Conservation (phyloP, 2,329 filamentous ascomycete species). For the Fusarium chuoi region DNA sequence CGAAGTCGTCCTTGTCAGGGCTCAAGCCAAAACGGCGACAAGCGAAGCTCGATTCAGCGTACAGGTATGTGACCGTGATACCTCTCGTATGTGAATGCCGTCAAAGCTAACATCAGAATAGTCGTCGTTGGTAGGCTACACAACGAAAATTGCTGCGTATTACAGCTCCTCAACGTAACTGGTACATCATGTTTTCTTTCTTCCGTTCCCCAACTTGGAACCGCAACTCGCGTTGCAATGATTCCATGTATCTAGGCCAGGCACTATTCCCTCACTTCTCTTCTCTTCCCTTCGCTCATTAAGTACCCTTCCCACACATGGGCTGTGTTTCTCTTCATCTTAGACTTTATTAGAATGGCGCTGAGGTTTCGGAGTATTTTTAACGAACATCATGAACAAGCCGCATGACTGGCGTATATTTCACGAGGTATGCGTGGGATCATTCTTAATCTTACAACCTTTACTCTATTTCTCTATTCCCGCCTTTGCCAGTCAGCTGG, state of each 20-base stretch:
- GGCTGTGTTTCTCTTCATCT: constrained; percentile 18
- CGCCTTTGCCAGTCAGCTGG: constrained; percentile 3
- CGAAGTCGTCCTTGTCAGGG: constrained; percentile 35
- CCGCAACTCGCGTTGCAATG: constrained; percentile 13
- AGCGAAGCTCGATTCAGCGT: constrained; percentile 51
- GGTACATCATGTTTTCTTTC: constrained; percentile 28
- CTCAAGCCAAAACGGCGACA: constrained; percentile 48
- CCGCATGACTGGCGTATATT: constrained; percentile 47
- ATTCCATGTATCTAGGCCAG: constrained; percentile 35
- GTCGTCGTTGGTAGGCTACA: constrained; percentile 50
- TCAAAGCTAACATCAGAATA: constrained; percentile 34
- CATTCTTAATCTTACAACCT: constrained; percentile 40
- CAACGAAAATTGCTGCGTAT: background rate
- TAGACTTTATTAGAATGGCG: constrained; percentile 37
- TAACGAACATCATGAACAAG: constrained; percentile 45
- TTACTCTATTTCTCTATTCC: constrained; percentile 12
- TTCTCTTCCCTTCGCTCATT: background rate
- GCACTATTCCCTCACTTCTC: constrained; percentile 26
- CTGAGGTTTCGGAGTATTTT: constrained; percentile 35
- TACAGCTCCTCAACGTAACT: constrained; percentile 10
- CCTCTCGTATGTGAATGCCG: no score
- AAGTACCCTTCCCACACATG: background rate
- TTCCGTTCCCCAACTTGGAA: constrained; percentile 13
- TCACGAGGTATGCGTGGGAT: constrained; percentile 50
- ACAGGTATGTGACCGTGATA: constrained; percentile 45